Conservation (phyloP, 371 early-diverging fungal species). For the Mucor saturninus region DNA sequence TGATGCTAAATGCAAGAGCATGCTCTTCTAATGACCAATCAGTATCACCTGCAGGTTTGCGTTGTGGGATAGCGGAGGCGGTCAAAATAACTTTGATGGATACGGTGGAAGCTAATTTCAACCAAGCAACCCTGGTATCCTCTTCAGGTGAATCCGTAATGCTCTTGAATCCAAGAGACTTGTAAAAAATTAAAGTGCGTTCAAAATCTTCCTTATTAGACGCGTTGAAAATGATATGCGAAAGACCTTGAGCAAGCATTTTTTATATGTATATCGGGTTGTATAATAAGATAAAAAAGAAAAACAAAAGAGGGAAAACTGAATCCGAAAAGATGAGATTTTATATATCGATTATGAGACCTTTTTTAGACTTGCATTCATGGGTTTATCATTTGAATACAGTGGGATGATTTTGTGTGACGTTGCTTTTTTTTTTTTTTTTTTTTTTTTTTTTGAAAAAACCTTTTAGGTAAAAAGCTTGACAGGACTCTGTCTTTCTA, state of each 20-base stretch:
- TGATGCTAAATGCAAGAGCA: slow-evolving; percentile 34
- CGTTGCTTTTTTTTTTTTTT: neutral
- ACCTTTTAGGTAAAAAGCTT: too few relatives aligned
- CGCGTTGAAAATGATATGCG: slow-evolving; percentile 63
- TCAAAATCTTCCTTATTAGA: slow-evolving; percentile 36
- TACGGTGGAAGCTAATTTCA: slow-evolving; percentile 46
- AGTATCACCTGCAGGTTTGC: slow-evolving; percentile 23
- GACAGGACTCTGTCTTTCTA: neutral
- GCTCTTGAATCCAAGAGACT: slow-evolving; percentile 57
- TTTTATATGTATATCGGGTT: neutral
- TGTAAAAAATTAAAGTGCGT: slow-evolving; percentile 58
- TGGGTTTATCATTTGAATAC: neutral
- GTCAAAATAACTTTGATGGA: slow-evolving; percentile 49
- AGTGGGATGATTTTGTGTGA: slow-evolving; percentile 10
- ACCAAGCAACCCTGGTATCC: slow-evolving; percentile 35
- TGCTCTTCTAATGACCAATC: slow-evolving; percentile 40
- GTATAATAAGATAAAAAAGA: neutral
- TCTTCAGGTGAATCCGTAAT: slow-evolving; percentile 36
- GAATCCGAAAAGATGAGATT: neutral
- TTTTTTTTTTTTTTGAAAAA: neutral
- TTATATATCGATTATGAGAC: slow-evolving; percentile 4
- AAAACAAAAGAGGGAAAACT: neutral
- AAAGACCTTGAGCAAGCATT: slow-evolving; percentile 49
- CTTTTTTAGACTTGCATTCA: neutral
- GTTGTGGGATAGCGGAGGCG: slow-evolving; percentile 12